Evolutionary conservation across 1,139 yeast genomes (phyloP).

Genomic region (Debaryomyces subglobosus): DNA sequence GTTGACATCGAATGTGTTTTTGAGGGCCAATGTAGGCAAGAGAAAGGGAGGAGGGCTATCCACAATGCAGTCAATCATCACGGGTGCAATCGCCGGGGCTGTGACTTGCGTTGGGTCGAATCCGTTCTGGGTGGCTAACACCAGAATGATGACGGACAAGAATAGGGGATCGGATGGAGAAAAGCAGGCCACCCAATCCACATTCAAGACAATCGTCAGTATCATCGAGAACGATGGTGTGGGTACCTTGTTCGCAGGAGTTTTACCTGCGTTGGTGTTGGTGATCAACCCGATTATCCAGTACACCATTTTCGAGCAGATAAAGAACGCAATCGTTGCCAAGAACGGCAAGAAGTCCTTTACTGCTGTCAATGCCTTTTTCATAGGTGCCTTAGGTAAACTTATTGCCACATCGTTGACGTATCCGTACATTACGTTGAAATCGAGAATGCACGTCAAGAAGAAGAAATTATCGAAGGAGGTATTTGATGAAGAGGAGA

Average conservation of each 20-base stretch:
- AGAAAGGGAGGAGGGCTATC: constrained; percentile 47
- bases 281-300: constrained; percentile 90
- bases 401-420: constrained; percentile 84
- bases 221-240: constrained; percentile 75
- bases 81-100: constrained; percentile 88
- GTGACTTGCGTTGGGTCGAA: constrained; percentile 85
- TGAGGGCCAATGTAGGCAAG: constrained; percentile 37
- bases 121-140: constrained; percentile 95
- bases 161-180: constrained; percentile 34
- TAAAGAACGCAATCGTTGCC: constrained; percentile 66
- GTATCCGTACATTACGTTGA: constrained; percentile 88
- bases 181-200: constrained; percentile 27
- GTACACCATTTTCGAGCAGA: constrained; percentile 88
- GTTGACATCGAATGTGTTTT: constrained; percentile 58
- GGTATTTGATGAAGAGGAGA: constrained; percentile 24
- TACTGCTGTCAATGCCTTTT: constrained; percentile 72
- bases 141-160: constrained; percentile 72
- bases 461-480: constrained; percentile 37
- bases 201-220: constrained; percentile 58
- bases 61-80: constrained; percentile 71
- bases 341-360: constrained; percentile 50
- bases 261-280: constrained; percentile 82
- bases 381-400: constrained; percentile 89
- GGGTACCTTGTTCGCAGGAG: constrained; percentile 75
- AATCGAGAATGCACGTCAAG: constrained; percentile 82